These are phyloP conservation scores for Polygonum aviculare DNA, from an alignment of 148 eudicot genomes.

Conservation along the genomic window DNA sequence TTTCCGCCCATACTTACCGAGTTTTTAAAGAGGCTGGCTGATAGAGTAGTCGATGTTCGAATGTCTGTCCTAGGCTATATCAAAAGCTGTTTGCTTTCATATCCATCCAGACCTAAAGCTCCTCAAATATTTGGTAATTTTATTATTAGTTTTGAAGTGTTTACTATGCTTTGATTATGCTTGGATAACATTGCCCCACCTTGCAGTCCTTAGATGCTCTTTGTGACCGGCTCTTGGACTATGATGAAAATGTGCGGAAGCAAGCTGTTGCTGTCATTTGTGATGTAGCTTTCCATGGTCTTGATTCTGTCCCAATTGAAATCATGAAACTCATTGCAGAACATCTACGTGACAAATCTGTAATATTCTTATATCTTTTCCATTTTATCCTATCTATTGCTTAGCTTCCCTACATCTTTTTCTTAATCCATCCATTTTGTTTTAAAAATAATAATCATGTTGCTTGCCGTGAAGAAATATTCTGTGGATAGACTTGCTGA, in stretches of 20 bases:
- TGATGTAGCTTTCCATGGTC: constrained; percentile 69
- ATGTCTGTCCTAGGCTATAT: constrained; percentile 74
- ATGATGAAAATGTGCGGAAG: constrained; percentile 88
- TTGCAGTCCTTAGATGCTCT: constrained; percentile 55
- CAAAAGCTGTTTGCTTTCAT: constrained; percentile 66
- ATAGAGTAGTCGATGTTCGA: constrained; percentile 78
- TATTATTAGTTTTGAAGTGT: neutral
- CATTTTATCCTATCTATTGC: neutral
- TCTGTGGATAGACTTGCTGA: constrained; percentile 90
- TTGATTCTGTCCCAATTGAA: constrained; percentile 62
- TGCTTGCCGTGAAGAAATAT: constrained; percentile 81
- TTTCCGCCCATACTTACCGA: constrained; percentile 76
- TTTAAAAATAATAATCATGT: constrained; percentile 15
- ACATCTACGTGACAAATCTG: constrained; percentile 95
- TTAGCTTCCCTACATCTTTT: neutral
- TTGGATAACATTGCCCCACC: constrained; percentile 4
- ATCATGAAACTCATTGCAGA: constrained; percentile 77
- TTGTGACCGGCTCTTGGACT: constrained; percentile 87
- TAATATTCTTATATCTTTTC: constrained; percentile 16
- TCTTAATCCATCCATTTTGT: constrained; percentile 8
- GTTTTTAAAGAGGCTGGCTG: constrained; percentile 85
- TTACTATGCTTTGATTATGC: neutral
- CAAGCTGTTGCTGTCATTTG: constrained; percentile 86
- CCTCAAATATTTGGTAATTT: constrained; percentile 75
- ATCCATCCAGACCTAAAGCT: constrained; percentile 67